Evolutionary conservation across 495 filamentous ascomycete genomes (phyloP).

Genomic region (Neurospora sp.): DNA sequence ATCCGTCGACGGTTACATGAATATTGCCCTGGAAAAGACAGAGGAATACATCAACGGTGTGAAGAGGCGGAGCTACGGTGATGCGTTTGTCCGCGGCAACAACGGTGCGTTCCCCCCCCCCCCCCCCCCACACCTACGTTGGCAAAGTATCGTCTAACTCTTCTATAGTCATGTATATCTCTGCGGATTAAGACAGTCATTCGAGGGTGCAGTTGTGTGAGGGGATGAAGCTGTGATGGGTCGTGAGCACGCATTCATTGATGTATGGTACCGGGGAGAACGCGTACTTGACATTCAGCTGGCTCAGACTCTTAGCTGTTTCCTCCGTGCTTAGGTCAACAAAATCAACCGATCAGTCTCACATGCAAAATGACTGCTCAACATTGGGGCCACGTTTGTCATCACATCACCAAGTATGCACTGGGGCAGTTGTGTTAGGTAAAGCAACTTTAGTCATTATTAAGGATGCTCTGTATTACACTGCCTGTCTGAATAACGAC

Average conservation of each 20-base stretch:
- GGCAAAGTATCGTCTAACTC: neutral
- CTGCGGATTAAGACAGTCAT: conserved; percentile 42
- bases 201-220: neutral
- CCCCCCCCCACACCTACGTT: neutral
- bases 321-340: neutral
- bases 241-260: neutral
- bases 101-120: conserved; percentile 53
- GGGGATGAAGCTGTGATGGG: neutral
- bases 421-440: neutral
- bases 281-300: neutral
- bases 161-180: conserved; percentile 62
- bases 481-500: neutral
- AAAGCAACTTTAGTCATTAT: neutral
- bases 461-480: neutral
- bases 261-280: neutral
- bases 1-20: conserved; percentile 99
- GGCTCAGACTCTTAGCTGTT: neutral
- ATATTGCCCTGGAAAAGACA: conserved; percentile 91
- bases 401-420: neutral
- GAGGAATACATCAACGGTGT: conserved; percentile 82
- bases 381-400: neutral
- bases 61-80: conserved; percentile 72
- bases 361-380: neutral
- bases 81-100: conserved; percentile 94
- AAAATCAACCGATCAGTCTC: neutral